These are phyloP conservation scores for Fagus sylvatica DNA, from an alignment of 306 rosid genomes.

Conservation along the genomic window DNA sequence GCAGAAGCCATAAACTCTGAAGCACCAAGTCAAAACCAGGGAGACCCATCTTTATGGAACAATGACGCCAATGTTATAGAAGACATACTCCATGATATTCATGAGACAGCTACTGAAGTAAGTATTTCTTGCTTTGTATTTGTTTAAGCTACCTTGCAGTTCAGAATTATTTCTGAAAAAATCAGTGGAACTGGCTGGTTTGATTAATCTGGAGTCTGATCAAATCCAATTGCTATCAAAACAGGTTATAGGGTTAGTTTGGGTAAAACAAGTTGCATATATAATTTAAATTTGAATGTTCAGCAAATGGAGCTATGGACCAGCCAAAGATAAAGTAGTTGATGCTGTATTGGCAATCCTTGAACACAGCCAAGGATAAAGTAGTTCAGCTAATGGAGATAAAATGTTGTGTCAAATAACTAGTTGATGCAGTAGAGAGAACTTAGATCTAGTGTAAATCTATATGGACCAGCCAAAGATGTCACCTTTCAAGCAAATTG, in stretches of 20 bases:
- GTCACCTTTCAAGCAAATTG: no score
- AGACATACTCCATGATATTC: slow-evolving; percentile 59
- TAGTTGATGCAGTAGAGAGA: no score
- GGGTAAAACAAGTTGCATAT: neutral
- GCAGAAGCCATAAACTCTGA: slow-evolving; percentile 45
- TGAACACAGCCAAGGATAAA: no score
- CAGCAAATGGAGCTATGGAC: no score
- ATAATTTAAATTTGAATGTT: no score
- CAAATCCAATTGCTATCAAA: neutral
- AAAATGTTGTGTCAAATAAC: no score
- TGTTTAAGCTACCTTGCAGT: neutral
- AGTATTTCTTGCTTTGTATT: slow-evolving; percentile 33
- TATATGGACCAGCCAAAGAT: no score
- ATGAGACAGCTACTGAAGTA: slow-evolving; percentile 59
- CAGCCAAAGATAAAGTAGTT: no score
- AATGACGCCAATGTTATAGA: slow-evolving; percentile 45
- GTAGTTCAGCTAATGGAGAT: no score
- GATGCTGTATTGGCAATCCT: no score
- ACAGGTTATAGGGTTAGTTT: neutral
- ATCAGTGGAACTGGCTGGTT: neutral
- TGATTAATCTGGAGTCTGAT: neutral
- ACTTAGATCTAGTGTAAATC: no score
- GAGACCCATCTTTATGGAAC: slow-evolving; percentile 42
- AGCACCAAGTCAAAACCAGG: slow-evolving; percentile 38
- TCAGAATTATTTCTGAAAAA: neutral